These are phyloP conservation scores for Podospora bellae-mahoneyi DNA, from an alignment of 495 filamentous ascomycete species.

Conservation along the genomic window DNA sequence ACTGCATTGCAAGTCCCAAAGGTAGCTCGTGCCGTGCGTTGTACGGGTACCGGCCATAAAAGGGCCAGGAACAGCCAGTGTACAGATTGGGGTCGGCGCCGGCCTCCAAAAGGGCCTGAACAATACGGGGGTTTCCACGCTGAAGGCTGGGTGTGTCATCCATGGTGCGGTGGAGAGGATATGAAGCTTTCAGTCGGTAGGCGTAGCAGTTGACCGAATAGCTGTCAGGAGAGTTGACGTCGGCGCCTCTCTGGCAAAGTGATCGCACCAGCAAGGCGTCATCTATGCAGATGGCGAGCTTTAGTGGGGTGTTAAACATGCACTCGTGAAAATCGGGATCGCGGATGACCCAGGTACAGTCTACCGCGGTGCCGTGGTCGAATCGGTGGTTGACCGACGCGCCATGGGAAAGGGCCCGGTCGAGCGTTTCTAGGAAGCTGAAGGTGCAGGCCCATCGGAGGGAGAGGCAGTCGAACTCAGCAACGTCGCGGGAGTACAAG, in stretches of 20 bases:
- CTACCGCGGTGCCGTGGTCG: not conserved
- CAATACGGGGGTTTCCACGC: slow-evolving; percentile 12
- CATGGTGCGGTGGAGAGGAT: slow-evolving; percentile 13
- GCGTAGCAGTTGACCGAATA: not conserved
- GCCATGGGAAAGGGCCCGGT: slow-evolving; percentile 18
- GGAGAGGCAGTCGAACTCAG: slow-evolving; percentile 20
- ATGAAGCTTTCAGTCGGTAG: not conserved
- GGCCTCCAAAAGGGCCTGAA: slow-evolving; percentile 17
- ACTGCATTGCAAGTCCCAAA: slow-evolving; percentile 16
- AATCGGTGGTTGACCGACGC: slow-evolving; percentile 15
- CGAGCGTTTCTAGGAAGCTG: slow-evolving; percentile 13
- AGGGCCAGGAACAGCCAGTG: not conserved
- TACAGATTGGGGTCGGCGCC: slow-evolving; percentile 22
- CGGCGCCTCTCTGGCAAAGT: slow-evolving; percentile 12
- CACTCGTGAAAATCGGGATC: not conserved
- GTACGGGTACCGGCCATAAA: not conserved
- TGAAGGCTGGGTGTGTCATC: not conserved
- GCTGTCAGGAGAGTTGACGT: slow-evolving; percentile 13
- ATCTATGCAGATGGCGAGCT: slow-evolving; percentile 14
- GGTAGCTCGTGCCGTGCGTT: not conserved
- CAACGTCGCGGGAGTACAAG: slow-evolving; percentile 21
- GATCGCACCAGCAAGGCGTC: slow-evolving; percentile 14
- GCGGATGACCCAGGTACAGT: slow-evolving; percentile 17
- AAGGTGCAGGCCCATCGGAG: slow-evolving; percentile 25
- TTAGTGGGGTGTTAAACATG: slow-evolving; percentile 13